phyloP scores from a whole-genome alignment of 306 rosid species.

The Sphenostylis stenocarpa region DNA sequence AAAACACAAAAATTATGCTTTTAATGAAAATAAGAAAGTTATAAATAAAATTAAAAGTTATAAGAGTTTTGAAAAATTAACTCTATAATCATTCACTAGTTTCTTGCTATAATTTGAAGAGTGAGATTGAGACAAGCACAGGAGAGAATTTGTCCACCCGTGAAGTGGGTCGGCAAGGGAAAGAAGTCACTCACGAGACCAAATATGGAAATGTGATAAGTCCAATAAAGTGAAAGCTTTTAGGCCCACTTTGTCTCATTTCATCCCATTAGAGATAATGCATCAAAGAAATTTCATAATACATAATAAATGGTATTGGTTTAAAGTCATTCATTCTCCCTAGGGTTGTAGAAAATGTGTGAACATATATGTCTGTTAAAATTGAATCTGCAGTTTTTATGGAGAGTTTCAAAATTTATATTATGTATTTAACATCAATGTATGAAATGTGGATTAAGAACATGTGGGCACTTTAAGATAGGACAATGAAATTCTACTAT shows the following conservation, averaged over 20 bases:
- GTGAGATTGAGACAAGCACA: no score
- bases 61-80: no score
- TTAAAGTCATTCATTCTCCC: background rate
- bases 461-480: background rate
- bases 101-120: no score
- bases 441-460: background rate
- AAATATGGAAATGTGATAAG: background rate
- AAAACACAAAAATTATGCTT: no score
- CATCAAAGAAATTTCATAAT: background rate
- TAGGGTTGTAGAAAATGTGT: background rate
- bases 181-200: constrained; percentile 35
- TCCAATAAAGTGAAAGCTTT: background rate
- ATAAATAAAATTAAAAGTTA: no score
- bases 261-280: background rate
- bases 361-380: no score
- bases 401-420: no score
- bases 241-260: background rate
- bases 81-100: no score
- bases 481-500: constrained; percentile 3
- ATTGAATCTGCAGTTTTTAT: no score
- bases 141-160: constrained; percentile 6
- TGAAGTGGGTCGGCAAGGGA: constrained; percentile 42
- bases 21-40: no score
- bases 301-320: background rate
- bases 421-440: background rate